Evolutionary conservation across 129 eudicot species (phyloP), one percentile per base, ranked within the genome.

Genomic region (Lactuca saligna): DNA sequence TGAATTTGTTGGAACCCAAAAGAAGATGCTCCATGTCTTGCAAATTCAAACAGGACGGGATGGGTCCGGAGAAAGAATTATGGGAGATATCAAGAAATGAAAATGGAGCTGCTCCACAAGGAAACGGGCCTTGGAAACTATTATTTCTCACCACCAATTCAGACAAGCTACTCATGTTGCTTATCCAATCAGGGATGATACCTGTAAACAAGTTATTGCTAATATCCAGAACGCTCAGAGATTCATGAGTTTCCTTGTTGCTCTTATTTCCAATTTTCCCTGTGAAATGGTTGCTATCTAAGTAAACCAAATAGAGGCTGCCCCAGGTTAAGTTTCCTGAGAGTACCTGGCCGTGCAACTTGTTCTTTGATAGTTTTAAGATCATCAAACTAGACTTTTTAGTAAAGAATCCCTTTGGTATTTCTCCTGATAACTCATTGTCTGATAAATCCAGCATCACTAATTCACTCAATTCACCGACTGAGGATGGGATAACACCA

Each of bases 131-230:
- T 68, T 73, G 58, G 2, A 79, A 54, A 25, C 33, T 31, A 44
- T 79, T 78, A 9, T 60, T 51, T 17, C 56, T 57, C 33, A 57
- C 29, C 8, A 29, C 53, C 8, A 77, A 65, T 55, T 25, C 34
- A 3, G 1, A 2, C 20, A 76, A 13, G 1, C 2, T 0, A 16
- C 34, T 14, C 6, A 72, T 7, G 57, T 72, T 60, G 32, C 82
- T 11, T 5, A 77, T 44, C 71, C 65, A 50, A 32, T 9, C n/a
- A 2, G 82, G 76, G 3, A 77, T 61, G 13, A 15, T 11, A 7
- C 80, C 80, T 3, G 58, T 54, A 7, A 81, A 66, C 1, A 11
- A 6, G 56, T 82, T 82, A 31, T 69, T 32, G 13, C 80, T 73
- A 14, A 77, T 62, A 66, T 73, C 82, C 3, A 77, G 13, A 5